A percentile compares a stretch with the other conserved stretches of the same genome.
Evolutionary conservation across 352 stramenopile genomes (phyloP).

Genomic region (Vaucheria bursata): DNA sequence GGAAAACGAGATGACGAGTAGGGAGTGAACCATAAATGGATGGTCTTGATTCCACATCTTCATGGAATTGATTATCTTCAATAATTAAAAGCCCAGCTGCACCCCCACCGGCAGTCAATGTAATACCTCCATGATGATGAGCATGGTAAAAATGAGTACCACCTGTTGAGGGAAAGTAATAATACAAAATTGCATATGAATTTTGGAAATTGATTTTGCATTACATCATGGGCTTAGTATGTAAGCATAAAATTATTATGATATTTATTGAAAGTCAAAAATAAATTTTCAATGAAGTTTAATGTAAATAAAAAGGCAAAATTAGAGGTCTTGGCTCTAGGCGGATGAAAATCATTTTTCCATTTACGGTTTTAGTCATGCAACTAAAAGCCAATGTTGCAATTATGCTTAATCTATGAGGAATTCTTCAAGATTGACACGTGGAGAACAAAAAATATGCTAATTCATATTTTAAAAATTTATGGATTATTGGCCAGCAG

Average conservation of each 20-base stretch:
- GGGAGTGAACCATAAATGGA: background rate
- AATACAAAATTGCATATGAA: background rate
- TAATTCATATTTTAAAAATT: background rate
- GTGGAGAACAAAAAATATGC: background rate
- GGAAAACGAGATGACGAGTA: background rate
- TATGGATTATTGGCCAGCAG: too few species aligned
- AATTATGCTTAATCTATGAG: background rate
- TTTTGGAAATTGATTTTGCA: background rate
- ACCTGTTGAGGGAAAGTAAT: background rate
- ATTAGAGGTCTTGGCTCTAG: background rate
- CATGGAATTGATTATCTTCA: slow-evolving; percentile 8
- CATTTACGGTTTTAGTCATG: background rate
- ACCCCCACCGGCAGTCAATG: slow-evolving; percentile 24
- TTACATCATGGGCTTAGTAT: background rate
- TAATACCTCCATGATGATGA: slow-evolving; percentile 27
- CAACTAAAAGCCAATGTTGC: background rate
- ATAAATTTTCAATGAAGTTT: background rate
- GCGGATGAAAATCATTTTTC: background rate
- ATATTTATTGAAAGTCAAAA: background rate
- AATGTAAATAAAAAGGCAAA: background rate
- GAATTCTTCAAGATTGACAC: background rate
- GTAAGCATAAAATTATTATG: background rate
- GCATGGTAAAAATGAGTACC: slow-evolving; percentile 40
- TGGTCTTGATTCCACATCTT: background rate
- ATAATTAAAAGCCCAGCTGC: slow-evolving; percentile 30